phyloP scores from a whole-genome alignment of 352 stramenopile genomes.

The Thalassiosira mediterranea region DNA sequence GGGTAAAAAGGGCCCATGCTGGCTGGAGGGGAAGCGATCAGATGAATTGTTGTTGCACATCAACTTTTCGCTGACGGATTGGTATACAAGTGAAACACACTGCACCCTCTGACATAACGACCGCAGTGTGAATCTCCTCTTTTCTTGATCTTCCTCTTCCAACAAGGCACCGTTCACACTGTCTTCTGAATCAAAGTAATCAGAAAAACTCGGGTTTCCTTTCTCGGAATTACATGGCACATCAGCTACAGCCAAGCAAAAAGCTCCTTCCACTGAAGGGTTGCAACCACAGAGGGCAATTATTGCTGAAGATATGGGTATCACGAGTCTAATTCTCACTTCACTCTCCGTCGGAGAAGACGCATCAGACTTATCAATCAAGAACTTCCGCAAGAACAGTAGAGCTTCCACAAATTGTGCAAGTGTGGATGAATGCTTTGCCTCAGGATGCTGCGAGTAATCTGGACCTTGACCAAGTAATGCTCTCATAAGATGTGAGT shows the following conservation, averaged over 20 bases:
- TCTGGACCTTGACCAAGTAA: slow-evolving; percentile 16
- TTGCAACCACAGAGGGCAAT: slow-evolving; percentile 70
- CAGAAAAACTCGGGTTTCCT: slow-evolving; percentile 40
- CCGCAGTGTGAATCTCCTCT: slow-evolving; percentile 39
- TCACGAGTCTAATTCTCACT: slow-evolving; percentile 44
- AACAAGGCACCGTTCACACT: slow-evolving; percentile 66
- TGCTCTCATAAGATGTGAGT: slow-evolving; percentile 50
- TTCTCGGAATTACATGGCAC: slow-evolving; percentile 24
- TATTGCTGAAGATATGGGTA: slow-evolving; percentile 63
- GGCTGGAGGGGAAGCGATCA: slow-evolving; percentile 23
- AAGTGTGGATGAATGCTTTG: slow-evolving; percentile 8
- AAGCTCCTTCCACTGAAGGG: slow-evolving; percentile 31
- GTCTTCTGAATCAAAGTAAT: slow-evolving; percentile 81
- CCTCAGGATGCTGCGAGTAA: slow-evolving; percentile 3
- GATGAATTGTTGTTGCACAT: slow-evolving; percentile 16
- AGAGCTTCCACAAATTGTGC: slow-evolving; percentile 55
- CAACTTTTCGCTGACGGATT: slow-evolving; percentile 56
- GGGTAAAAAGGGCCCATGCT: slow-evolving; percentile 67
- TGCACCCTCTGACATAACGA: slow-evolving; percentile 73
- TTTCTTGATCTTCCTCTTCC: slow-evolving; percentile 26
- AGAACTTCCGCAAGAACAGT: slow-evolving; percentile 71
- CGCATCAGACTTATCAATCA: slow-evolving; percentile 39
- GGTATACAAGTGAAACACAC: slow-evolving; percentile 67
- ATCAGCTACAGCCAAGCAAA: slow-evolving; percentile 5
- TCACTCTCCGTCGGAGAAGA: slow-evolving; percentile 34